Conservation (phyloP, 768 basidiomycete species). For the Mycena haematopus region DNA sequence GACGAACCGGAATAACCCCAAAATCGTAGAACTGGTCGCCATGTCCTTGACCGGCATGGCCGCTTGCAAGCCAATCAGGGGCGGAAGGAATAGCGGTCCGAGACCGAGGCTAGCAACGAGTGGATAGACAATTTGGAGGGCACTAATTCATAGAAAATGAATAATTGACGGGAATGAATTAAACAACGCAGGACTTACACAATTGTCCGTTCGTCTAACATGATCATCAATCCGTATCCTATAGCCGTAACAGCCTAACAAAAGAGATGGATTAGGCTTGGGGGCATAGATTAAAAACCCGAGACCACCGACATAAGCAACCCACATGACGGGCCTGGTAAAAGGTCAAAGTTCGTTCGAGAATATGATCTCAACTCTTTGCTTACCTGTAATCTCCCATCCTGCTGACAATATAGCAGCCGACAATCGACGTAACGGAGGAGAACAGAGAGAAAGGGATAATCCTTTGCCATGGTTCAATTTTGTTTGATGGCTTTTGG, state of each 20-base stretch:
- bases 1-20: constrained; percentile 69
- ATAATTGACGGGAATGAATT: constrained; percentile 6
- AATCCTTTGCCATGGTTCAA: constrained; percentile 53
- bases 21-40: constrained; percentile 79
- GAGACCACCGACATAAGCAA: constrained; percentile 42
- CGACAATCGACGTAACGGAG: constrained; percentile 56
- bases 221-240: constrained; percentile 78
- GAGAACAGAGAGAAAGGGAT: constrained; percentile 72
- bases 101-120: constrained; percentile 68
- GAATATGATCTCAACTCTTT: background rate
- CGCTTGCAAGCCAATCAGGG: constrained; percentile 77
- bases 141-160: constrained; percentile 39
- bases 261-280: background rate
- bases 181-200: constrained; percentile 37
- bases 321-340: constrained; percentile 58
- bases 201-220: constrained; percentile 65
- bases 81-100: constrained; percentile 74
- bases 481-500: background rate
- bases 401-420: constrained; percentile 61
- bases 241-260: constrained; percentile 54
- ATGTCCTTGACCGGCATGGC: constrained; percentile 88
- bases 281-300: background rate
- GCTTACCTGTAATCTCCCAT: constrained; percentile 57
- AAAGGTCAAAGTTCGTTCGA: background rate
- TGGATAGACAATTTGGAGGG: constrained; percentile 67